A percentile compares a stretch with the other conserved stretches of the same genome.
Evolutionary conservation across 2,329 filamentous ascomycete species (phyloP).

Genomic region (Ascochyta koolunga): DNA sequence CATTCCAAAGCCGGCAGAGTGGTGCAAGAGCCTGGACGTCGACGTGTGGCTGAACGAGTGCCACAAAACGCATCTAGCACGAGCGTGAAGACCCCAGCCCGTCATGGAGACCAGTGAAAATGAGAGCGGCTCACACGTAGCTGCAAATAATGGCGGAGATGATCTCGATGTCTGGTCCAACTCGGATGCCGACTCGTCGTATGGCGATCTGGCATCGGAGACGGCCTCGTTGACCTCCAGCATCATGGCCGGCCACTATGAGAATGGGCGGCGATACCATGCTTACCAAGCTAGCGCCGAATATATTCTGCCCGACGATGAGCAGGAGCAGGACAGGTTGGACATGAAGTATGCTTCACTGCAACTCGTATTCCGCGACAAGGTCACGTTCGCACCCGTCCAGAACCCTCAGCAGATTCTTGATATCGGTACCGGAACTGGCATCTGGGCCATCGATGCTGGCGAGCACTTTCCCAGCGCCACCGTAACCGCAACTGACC

Average conservation of each 20-base stretch:
- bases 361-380: constrained; percentile 35
- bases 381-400: constrained; percentile 34
- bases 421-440: constrained; percentile 41
- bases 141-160: constrained; percentile 1
- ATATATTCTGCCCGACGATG: constrained; percentile 35
- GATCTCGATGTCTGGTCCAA: constrained; percentile 24
- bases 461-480: constrained; percentile 33
- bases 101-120: constrained; percentile 19
- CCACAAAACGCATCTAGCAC: constrained; percentile 9
- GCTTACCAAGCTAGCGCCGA: constrained; percentile 21
- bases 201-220: constrained; percentile 28
- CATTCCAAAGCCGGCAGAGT: constrained; percentile 7
- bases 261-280: constrained; percentile 39
- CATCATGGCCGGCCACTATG: constrained; percentile 35
- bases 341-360: constrained; percentile 33
- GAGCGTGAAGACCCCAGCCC: not conserved
- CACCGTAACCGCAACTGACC: constrained; percentile 37
- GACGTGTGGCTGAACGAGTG: constrained; percentile 11
- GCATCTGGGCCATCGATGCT: constrained; percentile 46
- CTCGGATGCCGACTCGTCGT: constrained; percentile 29
- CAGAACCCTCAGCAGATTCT: constrained; percentile 35
- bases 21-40: constrained; percentile 8
- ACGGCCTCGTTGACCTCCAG: constrained; percentile 38
- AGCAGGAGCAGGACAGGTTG: constrained; percentile 34
- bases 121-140: constrained; percentile 12